These are phyloP conservation scores for Sarocladium oryzae DNA, from an alignment of 2,329 filamentous ascomycete genomes.

Conservation along the genomic window DNA sequence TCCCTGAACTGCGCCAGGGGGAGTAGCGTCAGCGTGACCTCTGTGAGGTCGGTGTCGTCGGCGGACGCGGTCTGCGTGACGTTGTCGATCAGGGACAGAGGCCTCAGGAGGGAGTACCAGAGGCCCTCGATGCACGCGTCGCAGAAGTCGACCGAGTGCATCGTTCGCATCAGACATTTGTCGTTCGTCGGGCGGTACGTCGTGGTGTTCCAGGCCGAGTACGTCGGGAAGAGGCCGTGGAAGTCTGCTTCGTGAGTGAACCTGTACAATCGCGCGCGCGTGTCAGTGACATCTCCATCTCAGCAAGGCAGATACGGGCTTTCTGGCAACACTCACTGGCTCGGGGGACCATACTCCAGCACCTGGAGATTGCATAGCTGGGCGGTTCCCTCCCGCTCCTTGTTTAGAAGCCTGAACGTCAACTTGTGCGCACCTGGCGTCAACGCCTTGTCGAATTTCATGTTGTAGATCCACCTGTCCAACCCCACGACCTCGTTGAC, in stretches of 20 bases:
- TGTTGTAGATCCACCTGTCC: constrained; percentile 24
- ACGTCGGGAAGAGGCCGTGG: constrained; percentile 23
- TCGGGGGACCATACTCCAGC: constrained; percentile 19
- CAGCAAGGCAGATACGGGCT: no score
- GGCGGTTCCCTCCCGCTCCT: constrained; percentile 20
- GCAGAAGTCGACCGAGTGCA: constrained; percentile 23
- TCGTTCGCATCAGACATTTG: constrained; percentile 21
- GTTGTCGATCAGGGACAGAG: constrained; percentile 21
- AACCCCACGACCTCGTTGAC: constrained; percentile 20
- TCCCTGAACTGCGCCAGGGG: constrained; percentile 21
- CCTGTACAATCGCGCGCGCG: constrained; percentile 12
- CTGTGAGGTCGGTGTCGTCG: constrained; percentile 15
- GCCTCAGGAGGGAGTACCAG: constrained; percentile 21
- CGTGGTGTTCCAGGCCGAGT: constrained; percentile 19
- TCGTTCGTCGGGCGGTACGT: constrained; percentile 25
- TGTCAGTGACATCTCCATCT: background rate
- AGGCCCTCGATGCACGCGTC: constrained; percentile 23
- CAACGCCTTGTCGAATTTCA: constrained; percentile 18
- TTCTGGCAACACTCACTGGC: constrained; percentile 17
- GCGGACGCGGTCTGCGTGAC: constrained; percentile 16
- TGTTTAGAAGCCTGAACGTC: constrained; percentile 19
- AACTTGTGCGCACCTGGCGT: constrained; percentile 20
- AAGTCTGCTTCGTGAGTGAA: constrained; percentile 18
- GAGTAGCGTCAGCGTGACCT: constrained; percentile 19
- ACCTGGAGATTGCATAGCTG: constrained; percentile 24